These are phyloP conservation scores for Tylopilus plumbeoviolaceoides DNA, from an alignment of 768 basidiomycete species.

Conservation along the genomic window DNA sequence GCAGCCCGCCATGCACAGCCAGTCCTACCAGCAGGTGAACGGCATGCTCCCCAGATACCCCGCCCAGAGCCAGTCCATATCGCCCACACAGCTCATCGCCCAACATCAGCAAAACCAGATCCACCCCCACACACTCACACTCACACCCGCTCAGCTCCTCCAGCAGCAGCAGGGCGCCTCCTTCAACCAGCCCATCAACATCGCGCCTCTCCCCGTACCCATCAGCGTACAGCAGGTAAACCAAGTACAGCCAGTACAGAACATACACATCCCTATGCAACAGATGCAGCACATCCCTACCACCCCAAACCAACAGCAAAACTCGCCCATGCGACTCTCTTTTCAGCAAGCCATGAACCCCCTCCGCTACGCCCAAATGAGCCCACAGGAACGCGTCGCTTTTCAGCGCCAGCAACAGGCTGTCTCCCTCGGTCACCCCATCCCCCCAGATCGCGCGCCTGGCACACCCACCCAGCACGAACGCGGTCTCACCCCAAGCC, in stretches of 20 bases:
- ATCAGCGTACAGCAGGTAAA: not conserved
- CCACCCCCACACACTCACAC: slow-evolving; percentile 19
- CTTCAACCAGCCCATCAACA: slow-evolving; percentile 1
- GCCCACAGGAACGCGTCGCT: slow-evolving; percentile 25
- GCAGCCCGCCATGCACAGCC: slow-evolving; percentile 14
- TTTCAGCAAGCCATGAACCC: slow-evolving; percentile 14
- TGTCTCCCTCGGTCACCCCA: slow-evolving; percentile 3
- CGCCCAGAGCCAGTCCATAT: slow-evolving; percentile 21
- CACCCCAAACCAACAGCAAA: slow-evolving; percentile 18
- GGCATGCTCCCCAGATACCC: slow-evolving; percentile 14
- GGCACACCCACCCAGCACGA: slow-evolving; percentile 21
- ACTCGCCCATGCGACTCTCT: slow-evolving; percentile 21
- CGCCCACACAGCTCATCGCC: slow-evolving; percentile 26
- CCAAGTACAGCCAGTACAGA: slow-evolving; percentile 12
- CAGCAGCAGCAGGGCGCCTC: slow-evolving; percentile 31
- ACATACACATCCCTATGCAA: slow-evolving; percentile 15
- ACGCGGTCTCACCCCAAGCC: slow-evolving; percentile 20
- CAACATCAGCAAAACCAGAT: slow-evolving; percentile 10
- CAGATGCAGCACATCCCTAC: slow-evolving; percentile 19
- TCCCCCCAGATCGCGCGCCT: slow-evolving; percentile 16
- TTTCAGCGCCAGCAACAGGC: slow-evolving; percentile 29
- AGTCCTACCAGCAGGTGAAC: slow-evolving; percentile 16
- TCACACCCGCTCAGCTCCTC: slow-evolving; percentile 36
- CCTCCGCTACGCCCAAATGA: slow-evolving; percentile 28
- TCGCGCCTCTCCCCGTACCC: slow-evolving; percentile 4